A percentile compares a stretch with the other conserved stretches of the same genome.
Evolutionary conservation across 108 stramenopile genomes (phyloP).

Genomic region (Mayamaea pseudoterrestris): DNA sequence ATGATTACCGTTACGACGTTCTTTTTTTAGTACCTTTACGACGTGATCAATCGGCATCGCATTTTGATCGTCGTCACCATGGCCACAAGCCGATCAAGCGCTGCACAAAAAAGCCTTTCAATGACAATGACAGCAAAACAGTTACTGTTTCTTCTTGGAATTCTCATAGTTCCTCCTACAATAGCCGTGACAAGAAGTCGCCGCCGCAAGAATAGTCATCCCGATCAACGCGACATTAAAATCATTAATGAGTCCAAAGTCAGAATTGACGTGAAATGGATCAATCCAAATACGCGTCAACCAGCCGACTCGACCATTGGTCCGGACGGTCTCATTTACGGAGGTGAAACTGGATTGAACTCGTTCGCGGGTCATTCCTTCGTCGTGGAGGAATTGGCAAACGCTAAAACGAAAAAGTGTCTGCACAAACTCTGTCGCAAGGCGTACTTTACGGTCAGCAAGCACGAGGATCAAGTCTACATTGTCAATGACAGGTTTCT

Average conservation of each 20-base stretch:
- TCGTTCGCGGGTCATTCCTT: constrained; percentile 61
- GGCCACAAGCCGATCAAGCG: too few species aligned
- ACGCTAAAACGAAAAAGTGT: constrained; percentile 49
- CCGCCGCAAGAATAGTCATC: not conserved
- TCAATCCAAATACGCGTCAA: constrained; percentile 2
- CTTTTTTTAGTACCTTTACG: too few species aligned
- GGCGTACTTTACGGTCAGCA: constrained; percentile 44
- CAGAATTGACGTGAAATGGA: constrained; percentile 5
- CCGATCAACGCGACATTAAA: not conserved
- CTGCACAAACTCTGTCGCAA: constrained; percentile 29
- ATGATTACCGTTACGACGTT: too few species aligned
- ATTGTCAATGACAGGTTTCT: constrained; percentile 16
- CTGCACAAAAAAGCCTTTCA: too few species aligned
- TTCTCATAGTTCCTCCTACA: too few species aligned
- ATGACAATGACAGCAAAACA: too few species aligned
- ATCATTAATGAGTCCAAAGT: not conserved
- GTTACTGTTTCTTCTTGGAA: too few species aligned
- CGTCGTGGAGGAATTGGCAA: constrained; percentile 57
- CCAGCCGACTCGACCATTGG: constrained; percentile 17
- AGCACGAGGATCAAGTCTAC: constrained; percentile 41
- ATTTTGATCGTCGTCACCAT: too few species aligned
- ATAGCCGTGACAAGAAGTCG: too few species aligned
- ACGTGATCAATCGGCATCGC: too few species aligned
- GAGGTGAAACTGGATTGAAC: constrained; percentile 29
- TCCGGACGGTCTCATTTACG: constrained; percentile 34